These are phyloP conservation scores for Pichia paraexigua DNA, from an alignment of 805 yeast genomes.

Conservation along the genomic window DNA sequence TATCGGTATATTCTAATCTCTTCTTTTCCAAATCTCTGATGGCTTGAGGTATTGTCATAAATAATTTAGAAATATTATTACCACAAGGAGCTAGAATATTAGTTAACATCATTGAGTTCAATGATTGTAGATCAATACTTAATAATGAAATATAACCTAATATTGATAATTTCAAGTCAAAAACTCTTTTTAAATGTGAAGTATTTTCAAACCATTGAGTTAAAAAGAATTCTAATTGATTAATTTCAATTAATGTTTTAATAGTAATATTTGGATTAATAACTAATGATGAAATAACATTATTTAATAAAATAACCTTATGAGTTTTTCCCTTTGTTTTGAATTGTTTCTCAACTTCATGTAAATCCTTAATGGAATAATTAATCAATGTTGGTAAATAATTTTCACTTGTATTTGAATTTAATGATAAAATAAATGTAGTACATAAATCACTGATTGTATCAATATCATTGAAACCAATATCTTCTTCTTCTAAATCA, in stretches of 20 bases:
- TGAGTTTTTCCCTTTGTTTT: conserved; percentile 14
- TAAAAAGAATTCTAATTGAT: conserved; percentile 45
- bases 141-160: conserved; percentile 55
- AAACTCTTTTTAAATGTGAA: conserved; percentile 56
- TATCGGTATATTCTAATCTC: conserved; percentile 41
- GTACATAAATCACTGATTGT: conserved; percentile 58
- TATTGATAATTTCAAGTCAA: conserved; percentile 69
- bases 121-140: conserved; percentile 20
- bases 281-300: conserved; percentile 54
- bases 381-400: conserved; percentile 40
- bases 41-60: conserved; percentile 66
- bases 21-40: conserved; percentile 55
- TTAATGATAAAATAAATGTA: conserved; percentile 52
- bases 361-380: conserved; percentile 34
- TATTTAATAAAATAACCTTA: conserved; percentile 47
- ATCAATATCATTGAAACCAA: conserved; percentile 48
- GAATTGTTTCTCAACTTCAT: conserved; percentile 26
- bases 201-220: conserved; percentile 56
- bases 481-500: conserved; percentile 33
- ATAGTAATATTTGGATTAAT: conserved; percentile 52
- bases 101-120: conserved; percentile 22
- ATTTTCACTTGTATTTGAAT: conserved; percentile 33
- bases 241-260: conserved; percentile 36
- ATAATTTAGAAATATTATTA: conserved; percentile 38
- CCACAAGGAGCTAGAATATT: conserved; percentile 42